These are phyloP conservation scores for Tricholoma sp. DNA, from an alignment of 768 basidiomycete species.

Conservation along the genomic window DNA sequence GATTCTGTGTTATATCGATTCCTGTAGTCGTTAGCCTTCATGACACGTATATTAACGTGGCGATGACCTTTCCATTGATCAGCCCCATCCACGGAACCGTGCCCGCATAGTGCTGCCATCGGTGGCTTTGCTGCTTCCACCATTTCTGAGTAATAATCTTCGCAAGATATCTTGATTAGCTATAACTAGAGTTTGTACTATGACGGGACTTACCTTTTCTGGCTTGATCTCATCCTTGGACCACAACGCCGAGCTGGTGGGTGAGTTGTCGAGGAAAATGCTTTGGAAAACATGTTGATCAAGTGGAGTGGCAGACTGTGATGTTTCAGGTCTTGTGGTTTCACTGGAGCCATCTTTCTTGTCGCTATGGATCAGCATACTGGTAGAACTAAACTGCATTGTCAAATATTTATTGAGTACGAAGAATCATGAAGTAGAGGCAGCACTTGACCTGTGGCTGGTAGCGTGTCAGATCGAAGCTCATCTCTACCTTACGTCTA, in stretches of 20 bases:
- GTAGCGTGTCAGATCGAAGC: constrained; percentile 44
- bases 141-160: constrained; percentile 38
- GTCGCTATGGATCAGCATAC: background rate
- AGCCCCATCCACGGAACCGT: constrained; percentile 34
- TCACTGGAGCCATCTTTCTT: constrained; percentile 9
- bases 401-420: too few species aligned
- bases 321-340: constrained; percentile 6
- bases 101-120: constrained; percentile 40
- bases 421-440: too few species aligned
- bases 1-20: constrained; percentile 13
- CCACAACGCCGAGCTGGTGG: constrained; percentile 34
- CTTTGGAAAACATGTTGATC: constrained; percentile 46
- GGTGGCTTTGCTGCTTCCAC: constrained; percentile 52
- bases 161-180: background rate
- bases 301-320: constrained; percentile 23
- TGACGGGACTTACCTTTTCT: constrained; percentile 17
- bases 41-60: background rate
- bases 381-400: too few species aligned
- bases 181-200: background rate
- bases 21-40: background rate
- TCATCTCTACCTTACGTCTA: constrained; percentile 47
- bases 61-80: constrained; percentile 27
- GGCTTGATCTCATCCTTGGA: constrained; percentile 34
- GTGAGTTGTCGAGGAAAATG: constrained; percentile 40
- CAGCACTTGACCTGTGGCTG: constrained; percentile 35